Evolutionary conservation across 106 monocot species (phyloP).

Genomic region (Narthecium ossifragum): DNA sequence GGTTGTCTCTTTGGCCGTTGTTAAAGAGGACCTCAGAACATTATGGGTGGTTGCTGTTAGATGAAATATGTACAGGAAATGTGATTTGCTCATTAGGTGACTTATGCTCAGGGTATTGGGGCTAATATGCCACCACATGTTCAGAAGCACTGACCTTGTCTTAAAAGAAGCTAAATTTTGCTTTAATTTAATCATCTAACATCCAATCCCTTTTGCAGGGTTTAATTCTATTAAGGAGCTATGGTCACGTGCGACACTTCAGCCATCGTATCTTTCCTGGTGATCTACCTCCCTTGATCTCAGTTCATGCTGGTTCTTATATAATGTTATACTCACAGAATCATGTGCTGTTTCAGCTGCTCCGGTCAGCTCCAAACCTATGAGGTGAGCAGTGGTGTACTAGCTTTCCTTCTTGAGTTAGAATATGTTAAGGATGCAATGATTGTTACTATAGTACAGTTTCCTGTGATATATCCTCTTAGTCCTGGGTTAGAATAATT

Average conservation of each 20-base stretch:
- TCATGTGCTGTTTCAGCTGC: slow-evolving; percentile 20
- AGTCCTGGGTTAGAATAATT: not conserved
- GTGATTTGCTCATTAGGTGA: no score
- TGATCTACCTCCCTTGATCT: slow-evolving; percentile 6
- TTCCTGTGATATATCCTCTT: not conserved
- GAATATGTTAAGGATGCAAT: no score
- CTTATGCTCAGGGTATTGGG: no score
- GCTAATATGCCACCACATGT: no score
- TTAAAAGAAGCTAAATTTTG: no score
- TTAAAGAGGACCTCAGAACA: no score
- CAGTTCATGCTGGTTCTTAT: not conserved
- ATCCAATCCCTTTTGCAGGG: no score
- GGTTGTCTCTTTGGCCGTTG: no score
- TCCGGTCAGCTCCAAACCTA: slow-evolving; percentile 9
- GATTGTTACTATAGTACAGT: not conserved
- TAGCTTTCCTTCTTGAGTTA: not conserved
- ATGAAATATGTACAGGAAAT: no score
- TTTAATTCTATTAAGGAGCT: slow-evolving; percentile 22
- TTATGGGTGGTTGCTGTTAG: no score
- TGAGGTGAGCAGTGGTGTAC: slow-evolving; percentile 16
- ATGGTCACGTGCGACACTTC: slow-evolving; percentile 35
- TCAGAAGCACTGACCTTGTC: no score
- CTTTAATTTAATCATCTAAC: no score
- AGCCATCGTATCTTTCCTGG: slow-evolving; percentile 44
- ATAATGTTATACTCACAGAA: not conserved